These are phyloP conservation scores for Blastobotrys serpentis DNA, from an alignment of 1,139 yeast genomes.

Conservation along the genomic window DNA sequence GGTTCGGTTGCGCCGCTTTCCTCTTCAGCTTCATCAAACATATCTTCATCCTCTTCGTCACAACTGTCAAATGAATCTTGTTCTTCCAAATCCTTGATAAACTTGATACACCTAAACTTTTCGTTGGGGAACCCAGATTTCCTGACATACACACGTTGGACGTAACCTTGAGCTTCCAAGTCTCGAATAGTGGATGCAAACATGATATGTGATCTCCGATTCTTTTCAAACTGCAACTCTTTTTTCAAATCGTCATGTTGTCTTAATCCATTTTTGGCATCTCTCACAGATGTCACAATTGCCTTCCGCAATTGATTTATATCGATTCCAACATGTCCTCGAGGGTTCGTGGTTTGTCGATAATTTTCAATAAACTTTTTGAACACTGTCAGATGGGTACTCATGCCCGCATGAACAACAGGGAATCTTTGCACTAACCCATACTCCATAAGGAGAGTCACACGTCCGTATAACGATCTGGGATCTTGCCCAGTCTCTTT, in stretches of 20 bases:
- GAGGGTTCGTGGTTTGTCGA: constrained; percentile 20
- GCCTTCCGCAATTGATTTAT: constrained; percentile 40
- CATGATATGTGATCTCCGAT: constrained; percentile 46
- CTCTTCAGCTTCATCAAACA: constrained; percentile 36
- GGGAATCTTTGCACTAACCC: constrained; percentile 40
- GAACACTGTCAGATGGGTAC: constrained; percentile 38
- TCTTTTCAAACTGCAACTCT: constrained; percentile 56
- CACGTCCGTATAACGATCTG: constrained; percentile 41
- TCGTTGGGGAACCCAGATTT: constrained; percentile 48
- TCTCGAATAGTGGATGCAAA: constrained; percentile 54
- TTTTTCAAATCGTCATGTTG: constrained; percentile 63
- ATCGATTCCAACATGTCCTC: constrained; percentile 38
- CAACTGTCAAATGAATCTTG: constrained; percentile 29
- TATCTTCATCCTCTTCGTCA: constrained; percentile 38
- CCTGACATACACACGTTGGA: constrained; percentile 58
- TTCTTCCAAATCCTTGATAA: constrained; percentile 48
- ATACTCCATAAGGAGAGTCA: constrained; percentile 33
- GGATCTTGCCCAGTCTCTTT: constrained; percentile 42
- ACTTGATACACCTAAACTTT: constrained; percentile 60
- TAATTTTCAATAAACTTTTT: constrained; percentile 29
- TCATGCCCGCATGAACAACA: constrained; percentile 33
- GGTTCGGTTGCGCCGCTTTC: constrained; percentile 30
- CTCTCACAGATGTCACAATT: constrained; percentile 56
- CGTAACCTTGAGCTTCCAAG: constrained; percentile 52
- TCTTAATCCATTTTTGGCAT: constrained; percentile 67